Conservation (phyloP, 2,329 filamentous ascomycete genomes). For the Calonectria hawksworthii region DNA sequence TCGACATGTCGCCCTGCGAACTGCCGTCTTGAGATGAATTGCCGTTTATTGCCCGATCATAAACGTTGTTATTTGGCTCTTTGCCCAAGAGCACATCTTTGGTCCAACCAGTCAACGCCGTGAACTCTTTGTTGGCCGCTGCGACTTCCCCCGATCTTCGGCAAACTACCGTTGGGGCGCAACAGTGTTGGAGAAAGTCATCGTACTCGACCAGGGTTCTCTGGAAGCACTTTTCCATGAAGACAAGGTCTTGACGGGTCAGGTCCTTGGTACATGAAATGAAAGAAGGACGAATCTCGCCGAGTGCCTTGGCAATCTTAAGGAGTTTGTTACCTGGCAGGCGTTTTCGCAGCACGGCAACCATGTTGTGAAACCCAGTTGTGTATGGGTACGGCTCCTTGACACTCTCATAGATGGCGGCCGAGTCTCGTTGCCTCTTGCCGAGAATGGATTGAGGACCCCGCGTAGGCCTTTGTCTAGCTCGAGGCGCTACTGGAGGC, state of each 20-base stretch:
- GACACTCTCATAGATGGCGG: constrained; percentile 88
- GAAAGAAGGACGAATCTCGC: constrained; percentile 92
- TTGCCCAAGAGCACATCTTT: constrained; percentile 91
- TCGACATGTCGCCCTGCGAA: constrained; percentile 57
- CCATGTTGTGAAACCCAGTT: constrained; percentile 89
- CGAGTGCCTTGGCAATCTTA: constrained; percentile 88
- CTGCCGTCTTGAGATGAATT: constrained; percentile 53
- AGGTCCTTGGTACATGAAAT: constrained; percentile 93
- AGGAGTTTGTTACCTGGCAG: constrained; percentile 83
- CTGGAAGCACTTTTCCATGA: constrained; percentile 98
- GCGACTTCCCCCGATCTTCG: constrained; percentile 95
- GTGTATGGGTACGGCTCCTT: constrained; percentile 94
- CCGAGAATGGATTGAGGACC: constrained; percentile 65
- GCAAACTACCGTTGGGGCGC: constrained; percentile 92
- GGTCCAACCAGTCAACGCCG: constrained; percentile 94
- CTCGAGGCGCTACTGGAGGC: constrained; percentile 43
- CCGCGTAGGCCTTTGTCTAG: constrained; percentile 61
- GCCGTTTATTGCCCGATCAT: constrained; percentile 56
- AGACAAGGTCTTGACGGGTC: constrained; percentile 89
- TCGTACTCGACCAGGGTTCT: constrained; percentile 93
- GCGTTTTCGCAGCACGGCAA: constrained; percentile 82
- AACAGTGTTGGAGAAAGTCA: constrained; percentile 89
- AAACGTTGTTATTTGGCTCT: constrained; percentile 84
- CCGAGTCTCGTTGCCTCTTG: constrained; percentile 79
- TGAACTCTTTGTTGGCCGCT: constrained; percentile 95